Conservation (phyloP, 2,329 filamentous ascomycete species). For the Sporothrix euskadiensis region DNA sequence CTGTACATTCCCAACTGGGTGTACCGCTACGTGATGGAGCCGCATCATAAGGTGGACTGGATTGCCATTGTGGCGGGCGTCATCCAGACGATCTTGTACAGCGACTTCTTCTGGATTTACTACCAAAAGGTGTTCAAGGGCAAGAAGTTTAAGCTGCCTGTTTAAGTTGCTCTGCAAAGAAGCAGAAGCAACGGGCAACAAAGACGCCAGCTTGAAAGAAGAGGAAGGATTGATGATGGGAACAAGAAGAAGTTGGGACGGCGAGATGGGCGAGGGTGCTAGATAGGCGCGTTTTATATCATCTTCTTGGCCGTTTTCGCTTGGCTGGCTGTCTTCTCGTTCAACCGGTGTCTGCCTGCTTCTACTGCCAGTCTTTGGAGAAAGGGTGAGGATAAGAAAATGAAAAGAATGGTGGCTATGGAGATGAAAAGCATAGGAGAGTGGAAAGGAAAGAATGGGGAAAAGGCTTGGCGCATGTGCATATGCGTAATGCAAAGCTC, state of each 20-base stretch:
- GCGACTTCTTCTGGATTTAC: conserved; percentile 99
- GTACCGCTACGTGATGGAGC: conserved; percentile 79
- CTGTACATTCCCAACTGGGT: conserved; percentile 99
- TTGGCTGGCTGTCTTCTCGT: background rate
- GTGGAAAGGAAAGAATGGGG: background rate
- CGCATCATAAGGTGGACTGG: conserved; percentile 71
- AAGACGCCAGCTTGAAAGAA: background rate
- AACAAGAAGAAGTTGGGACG: background rate
- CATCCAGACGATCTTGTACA: conserved; percentile 92
- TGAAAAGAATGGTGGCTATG: no score
- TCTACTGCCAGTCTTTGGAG: background rate
- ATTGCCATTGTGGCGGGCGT: conserved; percentile 88
- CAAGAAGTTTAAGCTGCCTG: conserved; percentile 83
- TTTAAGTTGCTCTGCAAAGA: conserved; percentile 51
- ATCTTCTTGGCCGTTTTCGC: background rate
- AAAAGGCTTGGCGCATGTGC: background rate
- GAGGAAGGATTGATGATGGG: background rate
- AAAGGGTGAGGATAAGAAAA: background rate
- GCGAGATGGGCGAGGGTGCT: background rate
- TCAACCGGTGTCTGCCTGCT: background rate
- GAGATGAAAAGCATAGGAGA: background rate
- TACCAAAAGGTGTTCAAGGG: conserved; percentile 94
- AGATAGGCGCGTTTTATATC: background rate
- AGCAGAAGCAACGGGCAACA: background rate
- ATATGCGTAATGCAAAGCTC: background rate